Conservation (phyloP, 1,139 yeast species). For the Nakaseomyces bracarensis region DNA sequence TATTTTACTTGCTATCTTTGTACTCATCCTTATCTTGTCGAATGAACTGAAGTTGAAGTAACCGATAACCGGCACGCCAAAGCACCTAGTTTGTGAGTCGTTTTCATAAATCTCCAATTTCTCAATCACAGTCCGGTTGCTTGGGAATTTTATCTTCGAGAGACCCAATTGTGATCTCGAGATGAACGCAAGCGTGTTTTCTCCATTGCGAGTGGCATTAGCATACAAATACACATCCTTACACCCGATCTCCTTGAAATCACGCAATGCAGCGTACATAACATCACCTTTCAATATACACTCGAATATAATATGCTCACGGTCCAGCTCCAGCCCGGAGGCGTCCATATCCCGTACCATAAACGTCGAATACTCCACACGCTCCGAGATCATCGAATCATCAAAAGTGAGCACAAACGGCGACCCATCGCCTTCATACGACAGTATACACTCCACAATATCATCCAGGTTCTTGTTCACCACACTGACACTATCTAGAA, state of each 20-base stretch:
- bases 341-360: slow-evolving; percentile 36
- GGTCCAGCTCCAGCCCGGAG: slow-evolving; percentile 40
- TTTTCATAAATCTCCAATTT: slow-evolving; percentile 33
- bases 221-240: slow-evolving; percentile 49
- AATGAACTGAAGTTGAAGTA: slow-evolving; percentile 48
- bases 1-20: slow-evolving; percentile 50
- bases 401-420: slow-evolving; percentile 68
- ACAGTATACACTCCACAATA: slow-evolving; percentile 40
- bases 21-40: slow-evolving; percentile 45
- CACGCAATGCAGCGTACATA: slow-evolving; percentile 55
- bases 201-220: slow-evolving; percentile 26
- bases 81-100: slow-evolving; percentile 21
- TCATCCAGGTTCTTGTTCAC: slow-evolving; percentile 30
- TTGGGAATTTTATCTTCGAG: slow-evolving; percentile 61
- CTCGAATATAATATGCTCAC: slow-evolving; percentile 48
- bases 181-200: slow-evolving; percentile 39
- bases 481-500: slow-evolving; percentile 41
- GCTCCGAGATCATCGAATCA: slow-evolving; percentile 59
- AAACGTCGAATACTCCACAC: slow-evolving; percentile 61
- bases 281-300: slow-evolving; percentile 61
- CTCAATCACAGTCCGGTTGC: slow-evolving; percentile 54
- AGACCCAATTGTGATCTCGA: slow-evolving; percentile 59
- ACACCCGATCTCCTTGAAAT: slow-evolving; percentile 57
- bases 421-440: slow-evolving; percentile 48
- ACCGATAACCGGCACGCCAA: slow-evolving; percentile 32